These are phyloP conservation scores for Henckelia pumila DNA, from an alignment of 257 asterid species.

Conservation along the genomic window DNA sequence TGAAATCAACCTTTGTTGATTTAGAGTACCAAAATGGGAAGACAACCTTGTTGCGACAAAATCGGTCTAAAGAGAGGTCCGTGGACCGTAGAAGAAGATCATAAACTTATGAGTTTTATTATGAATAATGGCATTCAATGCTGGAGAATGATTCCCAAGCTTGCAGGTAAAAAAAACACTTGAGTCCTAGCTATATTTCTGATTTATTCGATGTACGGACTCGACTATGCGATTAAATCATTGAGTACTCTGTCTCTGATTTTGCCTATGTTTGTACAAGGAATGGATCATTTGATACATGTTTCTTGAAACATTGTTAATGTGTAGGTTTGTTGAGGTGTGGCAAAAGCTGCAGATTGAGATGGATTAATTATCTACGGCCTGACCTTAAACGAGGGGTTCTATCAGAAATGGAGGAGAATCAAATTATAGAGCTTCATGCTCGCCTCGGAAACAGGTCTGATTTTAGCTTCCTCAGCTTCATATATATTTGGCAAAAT, in stretches of 20 bases:
- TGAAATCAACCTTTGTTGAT: slow-evolving; percentile 2
- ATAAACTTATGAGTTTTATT: slow-evolving; percentile 50
- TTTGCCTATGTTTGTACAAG: neutral
- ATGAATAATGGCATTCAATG: slow-evolving; percentile 58
- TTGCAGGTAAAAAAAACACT: slow-evolving; percentile 46
- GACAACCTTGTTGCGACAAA: slow-evolving; percentile 70
- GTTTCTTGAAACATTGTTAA: neutral
- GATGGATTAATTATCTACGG: slow-evolving; percentile 64
- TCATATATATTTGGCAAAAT: neutral
- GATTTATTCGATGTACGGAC: neutral
- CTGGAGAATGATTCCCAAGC: slow-evolving; percentile 66
- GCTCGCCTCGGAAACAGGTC: slow-evolving; percentile 76
- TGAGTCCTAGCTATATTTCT: neutral
- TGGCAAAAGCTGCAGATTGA: slow-evolving; percentile 68
- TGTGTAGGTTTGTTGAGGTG: slow-evolving; percentile 48
- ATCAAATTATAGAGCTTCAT: slow-evolving; percentile 66
- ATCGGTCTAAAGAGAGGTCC: slow-evolving; percentile 70
- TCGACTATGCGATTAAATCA: neutral
- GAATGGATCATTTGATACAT: neutral
- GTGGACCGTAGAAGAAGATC: slow-evolving; percentile 75
- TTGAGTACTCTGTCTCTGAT: neutral
- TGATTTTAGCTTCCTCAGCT: neutral
- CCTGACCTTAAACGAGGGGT: slow-evolving; percentile 70
- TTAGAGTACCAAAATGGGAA: slow-evolving; percentile 47
- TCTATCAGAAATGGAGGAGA: slow-evolving; percentile 54